Percentiles rank a stretch among this genome's conserved stretches.
Evolutionary conservation across 2,329 filamentous ascomycete genomes (phyloP).

Genomic region (Epichloe baconii): DNA sequence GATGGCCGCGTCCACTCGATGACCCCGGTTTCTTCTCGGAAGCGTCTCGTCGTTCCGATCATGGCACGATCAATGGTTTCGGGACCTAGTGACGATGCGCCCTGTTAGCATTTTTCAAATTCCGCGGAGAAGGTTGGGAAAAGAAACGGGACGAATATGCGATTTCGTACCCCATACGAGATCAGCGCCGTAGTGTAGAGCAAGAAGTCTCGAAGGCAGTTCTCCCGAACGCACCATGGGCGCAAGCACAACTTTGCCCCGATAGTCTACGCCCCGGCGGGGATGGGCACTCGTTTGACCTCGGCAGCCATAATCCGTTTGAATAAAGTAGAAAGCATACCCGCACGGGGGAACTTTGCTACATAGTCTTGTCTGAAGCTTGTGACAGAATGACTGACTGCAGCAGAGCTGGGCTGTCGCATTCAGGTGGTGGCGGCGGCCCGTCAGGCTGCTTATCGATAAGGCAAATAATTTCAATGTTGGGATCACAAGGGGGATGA

Average conservation of each 20-base stretch:
- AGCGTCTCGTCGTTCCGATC: constrained; percentile 68
- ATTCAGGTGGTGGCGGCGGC: not conserved
- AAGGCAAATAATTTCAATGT: not conserved
- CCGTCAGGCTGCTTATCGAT: constrained; percentile 1
- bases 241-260: constrained; percentile 84
- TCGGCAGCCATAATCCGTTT: constrained; percentile 45
- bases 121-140: not conserved
- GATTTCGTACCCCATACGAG: constrained; percentile 69
- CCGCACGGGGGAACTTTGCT: constrained; percentile 3
- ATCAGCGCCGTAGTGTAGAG: constrained; percentile 90
- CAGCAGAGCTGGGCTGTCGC: not conserved
- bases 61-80: constrained; percentile 89
- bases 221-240: constrained; percentile 99
- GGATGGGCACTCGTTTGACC: constrained; percentile 65
- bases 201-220: constrained; percentile 74
- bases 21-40: constrained; percentile 64
- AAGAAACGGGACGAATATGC: not conserved
- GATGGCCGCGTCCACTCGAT: constrained; percentile 74
- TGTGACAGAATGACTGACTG: not conserved
- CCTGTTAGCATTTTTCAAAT: not conserved
- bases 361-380: constrained; percentile 7
- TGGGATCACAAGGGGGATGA: no score
- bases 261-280: constrained; percentile 79
- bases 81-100: constrained; percentile 44
- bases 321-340: constrained; percentile 22